phyloP scores from a whole-genome alignment of 2,329 filamentous ascomycete species.

The Aspergillus melleus region DNA sequence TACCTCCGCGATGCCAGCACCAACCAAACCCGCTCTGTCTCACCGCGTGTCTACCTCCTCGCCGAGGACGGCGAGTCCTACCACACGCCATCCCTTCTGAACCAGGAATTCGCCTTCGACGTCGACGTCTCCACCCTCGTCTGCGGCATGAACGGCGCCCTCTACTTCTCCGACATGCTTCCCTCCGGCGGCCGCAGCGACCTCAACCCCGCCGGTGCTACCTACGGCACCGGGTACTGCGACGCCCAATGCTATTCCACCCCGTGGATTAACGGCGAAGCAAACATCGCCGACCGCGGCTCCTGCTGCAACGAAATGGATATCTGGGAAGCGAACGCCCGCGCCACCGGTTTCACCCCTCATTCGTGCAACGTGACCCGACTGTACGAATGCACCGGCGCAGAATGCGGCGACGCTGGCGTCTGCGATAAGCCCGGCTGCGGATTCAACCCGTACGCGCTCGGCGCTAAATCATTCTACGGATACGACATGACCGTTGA shows the following conservation, averaged over 20 bases:
- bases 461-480: conserved; percentile 63
- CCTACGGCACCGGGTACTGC: conserved; percentile 63
- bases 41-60: conserved; percentile 60
- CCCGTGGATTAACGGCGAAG: conserved; percentile 54
- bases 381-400: conserved; percentile 47
- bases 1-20: conserved; percentile 33
- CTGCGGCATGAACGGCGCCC: conserved; percentile 69
- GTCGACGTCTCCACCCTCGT: conserved; percentile 67
- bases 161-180: conserved; percentile 64
- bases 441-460: conserved; percentile 66
- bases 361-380: conserved; percentile 58
- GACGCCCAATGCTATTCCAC: conserved; percentile 55
- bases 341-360: conserved; percentile 62
- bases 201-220: conserved; percentile 55
- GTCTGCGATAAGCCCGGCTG: conserved; percentile 67
- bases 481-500: conserved; percentile 58
- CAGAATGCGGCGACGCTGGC: conserved; percentile 40
- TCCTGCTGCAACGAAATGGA: conserved; percentile 68
- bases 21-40: conserved; percentile 29
- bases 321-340: conserved; percentile 66
- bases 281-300: conserved; percentile 54
- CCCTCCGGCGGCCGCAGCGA: conserved; percentile 57
- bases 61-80: conserved; percentile 61
- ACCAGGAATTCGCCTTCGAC: conserved; percentile 68
- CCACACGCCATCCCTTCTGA: conserved; percentile 61